A percentile compares a stretch with the other conserved stretches of the same genome.
These are phyloP conservation scores for Cudoniella acicularis DNA, from an alignment of 495 filamentous ascomycete genomes.

Conservation along the genomic window DNA sequence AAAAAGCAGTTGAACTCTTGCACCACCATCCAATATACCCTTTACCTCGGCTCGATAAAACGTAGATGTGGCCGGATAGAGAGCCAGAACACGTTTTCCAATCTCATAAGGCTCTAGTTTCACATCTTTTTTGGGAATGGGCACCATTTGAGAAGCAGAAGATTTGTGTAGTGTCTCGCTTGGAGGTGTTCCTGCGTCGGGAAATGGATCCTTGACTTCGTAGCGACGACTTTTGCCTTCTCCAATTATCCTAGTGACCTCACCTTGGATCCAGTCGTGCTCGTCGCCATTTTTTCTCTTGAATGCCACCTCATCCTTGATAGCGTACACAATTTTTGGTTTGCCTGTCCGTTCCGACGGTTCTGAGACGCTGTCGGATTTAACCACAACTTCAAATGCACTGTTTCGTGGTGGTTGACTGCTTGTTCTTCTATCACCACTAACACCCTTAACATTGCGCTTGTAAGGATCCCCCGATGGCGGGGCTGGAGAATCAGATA, in stretches of 20 bases:
- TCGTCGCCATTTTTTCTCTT: slow-evolving; percentile 72
- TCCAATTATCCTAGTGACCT: slow-evolving; percentile 76
- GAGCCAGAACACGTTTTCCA: slow-evolving; percentile 76
- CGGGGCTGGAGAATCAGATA: slow-evolving; percentile 66
- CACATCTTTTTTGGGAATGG: slow-evolving; percentile 62
- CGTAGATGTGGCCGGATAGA: slow-evolving; percentile 90
- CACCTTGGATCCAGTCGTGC: slow-evolving; percentile 83
- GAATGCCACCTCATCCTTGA: slow-evolving; percentile 83
- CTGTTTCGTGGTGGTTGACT: slow-evolving; percentile 41
- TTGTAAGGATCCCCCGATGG: slow-evolving; percentile 51
- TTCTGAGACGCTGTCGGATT: slow-evolving; percentile 3
- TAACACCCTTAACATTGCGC: slow-evolving; percentile 19
- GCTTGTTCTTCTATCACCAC: slow-evolving; percentile 38
- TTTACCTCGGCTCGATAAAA: slow-evolving; percentile 97
- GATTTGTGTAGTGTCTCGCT: slow-evolving; percentile 74
- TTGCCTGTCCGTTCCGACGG: slow-evolving; percentile 24
- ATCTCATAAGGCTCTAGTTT: slow-evolving; percentile 66
- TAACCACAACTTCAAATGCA: neutral
- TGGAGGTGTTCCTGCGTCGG: slow-evolving; percentile 67
- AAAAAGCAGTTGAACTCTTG: slow-evolving; percentile 64
- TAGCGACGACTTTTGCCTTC: slow-evolving; percentile 88
- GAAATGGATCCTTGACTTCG: slow-evolving; percentile 91
- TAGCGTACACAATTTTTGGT: slow-evolving; percentile 50
- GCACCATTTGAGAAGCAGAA: slow-evolving; percentile 74
- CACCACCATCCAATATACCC: slow-evolving; percentile 51